Evolutionary conservation across 805 yeast genomes (phyloP).

Genomic region (Metschnikowia lachancei): DNA sequence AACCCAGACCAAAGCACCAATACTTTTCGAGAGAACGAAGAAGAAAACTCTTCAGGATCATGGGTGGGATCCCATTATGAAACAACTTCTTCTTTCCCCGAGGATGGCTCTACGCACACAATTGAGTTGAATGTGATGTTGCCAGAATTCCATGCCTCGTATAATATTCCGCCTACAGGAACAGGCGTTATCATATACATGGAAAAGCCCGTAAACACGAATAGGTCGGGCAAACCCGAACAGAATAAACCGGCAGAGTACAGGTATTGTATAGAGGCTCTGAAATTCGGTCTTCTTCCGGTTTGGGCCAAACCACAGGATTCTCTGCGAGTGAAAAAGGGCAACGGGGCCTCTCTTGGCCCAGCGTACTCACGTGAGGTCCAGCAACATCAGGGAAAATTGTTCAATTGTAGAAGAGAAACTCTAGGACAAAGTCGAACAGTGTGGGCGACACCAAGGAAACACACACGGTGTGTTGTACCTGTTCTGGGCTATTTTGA

Average conservation of each 20-base stretch:
- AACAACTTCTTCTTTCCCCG: slow-evolving; percentile 3
- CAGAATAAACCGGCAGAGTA: neutral
- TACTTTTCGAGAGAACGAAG: neutral
- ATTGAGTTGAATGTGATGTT: slow-evolving; percentile 9
- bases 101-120: slow-evolving; percentile 5
- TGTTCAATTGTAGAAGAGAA: slow-evolving; percentile 77
- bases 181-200: slow-evolving; percentile 42
- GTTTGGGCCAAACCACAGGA: slow-evolving; percentile 53
- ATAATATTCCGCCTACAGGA: slow-evolving; percentile 63
- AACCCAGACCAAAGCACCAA: slow-evolving; percentile 1
- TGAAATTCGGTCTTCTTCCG: slow-evolving; percentile 84
- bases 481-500: slow-evolving; percentile 86
- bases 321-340: slow-evolving; percentile 24
- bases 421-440: slow-evolving; percentile 46
- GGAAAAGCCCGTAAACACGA: slow-evolving; percentile 11
- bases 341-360: slow-evolving; percentile 15
- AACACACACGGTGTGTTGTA: slow-evolving; percentile 61
- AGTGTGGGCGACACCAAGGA: slow-evolving; percentile 56
- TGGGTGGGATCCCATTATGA: slow-evolving; percentile 5
- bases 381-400: slow-evolving; percentile 40
- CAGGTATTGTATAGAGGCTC: slow-evolving; percentile 40
- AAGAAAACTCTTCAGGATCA: neutral
- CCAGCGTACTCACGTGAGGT: slow-evolving; percentile 29
- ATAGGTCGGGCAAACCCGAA: neutral
- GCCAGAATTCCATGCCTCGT: slow-evolving; percentile 36